These are phyloP conservation scores for Arthroderma sp. DNA, from an alignment of 2,329 filamentous ascomycete species.

Conservation along the genomic window DNA sequence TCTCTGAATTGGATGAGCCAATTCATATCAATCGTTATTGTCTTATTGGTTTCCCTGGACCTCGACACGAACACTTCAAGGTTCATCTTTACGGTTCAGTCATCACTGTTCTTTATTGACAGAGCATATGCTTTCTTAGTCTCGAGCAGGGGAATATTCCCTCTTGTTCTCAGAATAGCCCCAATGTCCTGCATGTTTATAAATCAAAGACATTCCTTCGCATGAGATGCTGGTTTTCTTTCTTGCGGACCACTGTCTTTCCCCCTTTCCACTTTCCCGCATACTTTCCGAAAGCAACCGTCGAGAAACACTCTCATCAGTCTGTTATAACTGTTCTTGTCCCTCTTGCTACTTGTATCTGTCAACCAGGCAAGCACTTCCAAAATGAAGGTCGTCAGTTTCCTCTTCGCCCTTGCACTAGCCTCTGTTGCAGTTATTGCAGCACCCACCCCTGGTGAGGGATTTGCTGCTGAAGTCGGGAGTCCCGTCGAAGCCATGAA, in stretches of 20 bases:
- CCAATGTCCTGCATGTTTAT: constrained; percentile 1
- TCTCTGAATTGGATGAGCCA: neutral
- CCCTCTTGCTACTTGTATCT: neutral
- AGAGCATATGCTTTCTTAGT: neutral
- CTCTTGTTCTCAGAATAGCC: constrained; percentile 1
- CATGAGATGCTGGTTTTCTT: neutral
- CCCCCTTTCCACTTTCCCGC: neutral
- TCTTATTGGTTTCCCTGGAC: neutral
- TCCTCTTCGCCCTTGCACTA: constrained; percentile 30
- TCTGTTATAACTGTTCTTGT: neutral
- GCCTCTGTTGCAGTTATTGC: constrained; percentile 21
- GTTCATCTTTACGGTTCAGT: too few relatives aligned
- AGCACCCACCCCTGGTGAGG: constrained; percentile 8
- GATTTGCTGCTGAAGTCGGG: neutral
- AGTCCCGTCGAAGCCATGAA: constrained; percentile 1
- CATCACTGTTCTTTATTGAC: neutral
- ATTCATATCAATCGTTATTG: neutral
- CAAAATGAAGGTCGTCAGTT: constrained; percentile 37
- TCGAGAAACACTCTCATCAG: neutral
- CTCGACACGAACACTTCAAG: neutral
- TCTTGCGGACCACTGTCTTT: neutral
- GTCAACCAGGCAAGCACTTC: neutral
- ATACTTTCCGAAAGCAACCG: neutral
- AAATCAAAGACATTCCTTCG: neutral
- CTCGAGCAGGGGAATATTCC: neutral